These are phyloP conservation scores for Fragaria vesca DNA, from an alignment of 306 rosid species.

Conservation along the genomic window DNA sequence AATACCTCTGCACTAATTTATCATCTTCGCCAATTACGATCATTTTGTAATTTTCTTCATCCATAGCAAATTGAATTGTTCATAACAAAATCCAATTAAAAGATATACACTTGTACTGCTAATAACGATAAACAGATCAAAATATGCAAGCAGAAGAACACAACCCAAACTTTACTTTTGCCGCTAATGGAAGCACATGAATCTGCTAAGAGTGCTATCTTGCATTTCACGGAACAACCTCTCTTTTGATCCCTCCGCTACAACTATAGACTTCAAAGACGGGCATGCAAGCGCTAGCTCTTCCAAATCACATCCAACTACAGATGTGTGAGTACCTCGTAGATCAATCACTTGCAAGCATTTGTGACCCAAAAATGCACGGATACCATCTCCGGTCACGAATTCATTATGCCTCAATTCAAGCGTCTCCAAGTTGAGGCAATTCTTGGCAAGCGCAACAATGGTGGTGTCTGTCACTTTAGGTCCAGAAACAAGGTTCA, in stretches of 20 bases:
- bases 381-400: background rate
- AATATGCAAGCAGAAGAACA: background rate
- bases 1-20: background rate
- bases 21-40: background rate
- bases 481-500: slow-evolving; percentile 20
- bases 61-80: background rate
- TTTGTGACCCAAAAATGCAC: background rate
- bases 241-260: background rate
- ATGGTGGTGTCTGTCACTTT: slow-evolving; percentile 18
- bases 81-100: background rate
- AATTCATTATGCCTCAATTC: background rate
- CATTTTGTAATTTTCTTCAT: background rate
- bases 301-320: background rate
- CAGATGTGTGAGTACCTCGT: background rate
- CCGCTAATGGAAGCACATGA: background rate
- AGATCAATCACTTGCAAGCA: background rate
- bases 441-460: slow-evolving; percentile 25
- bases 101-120: background rate
- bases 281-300: background rate
- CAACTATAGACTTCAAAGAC: background rate
- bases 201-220: background rate
- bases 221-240: background rate
- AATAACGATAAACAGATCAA: background rate
- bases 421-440: slow-evolving; percentile 10
- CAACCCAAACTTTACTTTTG: background rate